A percentile compares a stretch with the other conserved stretches of the same genome.
Conservation (phyloP, 805 yeast species). For the Priceomyces melissophilus region DNA sequence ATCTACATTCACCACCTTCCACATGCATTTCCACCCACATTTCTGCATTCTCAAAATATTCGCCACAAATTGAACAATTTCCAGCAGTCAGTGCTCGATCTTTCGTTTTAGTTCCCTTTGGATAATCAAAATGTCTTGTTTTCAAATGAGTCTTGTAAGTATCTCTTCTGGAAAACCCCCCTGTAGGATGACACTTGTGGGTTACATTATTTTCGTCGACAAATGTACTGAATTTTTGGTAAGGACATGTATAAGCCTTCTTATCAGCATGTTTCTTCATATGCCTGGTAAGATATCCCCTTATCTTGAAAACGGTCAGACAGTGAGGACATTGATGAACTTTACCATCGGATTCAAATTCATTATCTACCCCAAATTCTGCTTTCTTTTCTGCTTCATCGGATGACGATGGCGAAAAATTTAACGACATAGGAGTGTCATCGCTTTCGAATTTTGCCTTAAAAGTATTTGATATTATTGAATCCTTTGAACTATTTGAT, state of each 20-base stretch:
- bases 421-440: slow-evolving; percentile 29
- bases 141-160: slow-evolving; percentile 58
- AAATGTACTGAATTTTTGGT: slow-evolving; percentile 36
- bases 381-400: slow-evolving; percentile 9
- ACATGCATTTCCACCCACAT: slow-evolving; percentile 53
- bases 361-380: slow-evolving; percentile 8
- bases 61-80: slow-evolving; percentile 54
- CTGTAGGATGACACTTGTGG: slow-evolving; percentile 53
- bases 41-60: slow-evolving; percentile 44
- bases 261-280: slow-evolving; percentile 47
- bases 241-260: slow-evolving; percentile 57
- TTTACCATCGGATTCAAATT: slow-evolving; percentile 16
- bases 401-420: slow-evolving; percentile 25
- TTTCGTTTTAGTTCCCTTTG: slow-evolving; percentile 50
- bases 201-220: slow-evolving; percentile 38
- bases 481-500: slow-evolving; percentile 34
- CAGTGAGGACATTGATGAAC: slow-evolving; percentile 47
- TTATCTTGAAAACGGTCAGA: slow-evolving; percentile 45
- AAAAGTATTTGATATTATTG: slow-evolving; percentile 19
- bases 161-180: slow-evolving; percentile 58
- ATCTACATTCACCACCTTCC: slow-evolving; percentile 47
- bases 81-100: slow-evolving; percentile 44
- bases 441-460: slow-evolving; percentile 12
- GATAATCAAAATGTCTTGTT: slow-evolving; percentile 55
- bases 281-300: slow-evolving; percentile 55